phyloP scores from a whole-genome alignment of 164 flowering plant species.

The Nymphaea thermarum region DNA sequence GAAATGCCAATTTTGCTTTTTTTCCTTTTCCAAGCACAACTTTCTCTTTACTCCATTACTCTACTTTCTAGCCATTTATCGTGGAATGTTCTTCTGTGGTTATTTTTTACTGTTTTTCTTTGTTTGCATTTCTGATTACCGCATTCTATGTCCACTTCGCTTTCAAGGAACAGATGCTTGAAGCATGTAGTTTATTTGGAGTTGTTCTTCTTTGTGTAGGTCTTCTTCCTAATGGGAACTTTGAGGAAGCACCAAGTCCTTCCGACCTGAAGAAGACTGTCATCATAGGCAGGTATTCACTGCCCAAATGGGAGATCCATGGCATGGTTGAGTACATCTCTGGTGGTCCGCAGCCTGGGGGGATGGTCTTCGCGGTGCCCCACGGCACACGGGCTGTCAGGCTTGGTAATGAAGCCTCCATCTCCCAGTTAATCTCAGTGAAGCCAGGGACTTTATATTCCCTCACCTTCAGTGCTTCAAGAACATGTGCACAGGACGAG shows the following conservation, averaged over 20 bases:
- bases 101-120: too few species aligned
- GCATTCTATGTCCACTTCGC: too few species aligned
- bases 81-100: too few species aligned
- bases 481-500: conserved; percentile 96
- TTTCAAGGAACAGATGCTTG: too few species aligned
- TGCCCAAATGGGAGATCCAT: conserved; percentile 76
- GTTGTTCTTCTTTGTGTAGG: conserved; percentile 14
- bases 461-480: conserved; percentile 78
- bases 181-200: too few species aligned
- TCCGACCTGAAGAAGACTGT: conserved; percentile 52
- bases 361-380: conserved; percentile 71
- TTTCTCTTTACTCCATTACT: too few species aligned
- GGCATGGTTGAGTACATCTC: conserved; percentile 86
- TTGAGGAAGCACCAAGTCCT: conserved; percentile 53
- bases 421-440: conserved; percentile 56
- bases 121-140: too few species aligned
- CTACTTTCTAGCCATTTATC: too few species aligned
- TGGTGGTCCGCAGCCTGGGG: conserved; percentile 86
- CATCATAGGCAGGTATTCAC: conserved; percentile 38
- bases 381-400: conserved; percentile 81
- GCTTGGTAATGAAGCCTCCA: conserved; percentile 89
- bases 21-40: too few species aligned
- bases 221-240: conserved; percentile 82
- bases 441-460: conserved; percentile 54
- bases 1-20: too few species aligned